Evolutionary conservation across 495 filamentous ascomycete genomes (phyloP), one percentile per base, ranked within the genome.

Genomic region (Daldinia grandis): DNA sequence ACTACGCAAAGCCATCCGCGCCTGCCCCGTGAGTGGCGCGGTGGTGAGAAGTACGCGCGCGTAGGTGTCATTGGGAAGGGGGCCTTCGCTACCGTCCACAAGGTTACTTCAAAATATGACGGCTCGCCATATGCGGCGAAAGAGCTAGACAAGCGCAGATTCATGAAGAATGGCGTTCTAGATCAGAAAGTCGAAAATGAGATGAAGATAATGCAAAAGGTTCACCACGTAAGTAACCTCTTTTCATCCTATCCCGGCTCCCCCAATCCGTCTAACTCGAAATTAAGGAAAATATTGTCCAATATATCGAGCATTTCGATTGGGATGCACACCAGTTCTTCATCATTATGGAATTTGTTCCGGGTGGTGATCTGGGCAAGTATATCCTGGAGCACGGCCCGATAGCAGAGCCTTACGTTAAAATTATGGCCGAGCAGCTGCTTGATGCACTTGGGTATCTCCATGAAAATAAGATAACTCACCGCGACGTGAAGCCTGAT

Each of bases 401-500:
- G 2, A 86, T 98, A 55, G 76, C 82, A 0, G 96, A 99, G 76
- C 76, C 79, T 5, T 84, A 89, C 76, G 91, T 88, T 10, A 86
- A 89, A 73, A 82, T 80, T 4, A 92, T 97, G 72, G 85, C 93
- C 5, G 80, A 80, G 2, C 95, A 99, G 76, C 83, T 98, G 17
- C 78, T 98, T 9, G 84, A 88, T 56, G 94, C 93, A 7, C 82
- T 99, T 14, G 88, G 87, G n/a, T 97, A 99, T 76, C 83, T 98
- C 10, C 95, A 99, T 74, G 79, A 85, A 35, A 89, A 88, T 71
- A 91, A 88, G 54, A 97, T 99, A 70, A 97, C 95, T 0, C 95
- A 99, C 81, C 91, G 95, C 4, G 95, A 99, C 79, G 92, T 99
- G 73, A 99, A 99, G 77, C 95, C 95, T 0, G 96, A 98, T 80